phyloP scores from a whole-genome alignment of 441 rosid genomes.

The Pelargonium cotyledonis region DNA sequence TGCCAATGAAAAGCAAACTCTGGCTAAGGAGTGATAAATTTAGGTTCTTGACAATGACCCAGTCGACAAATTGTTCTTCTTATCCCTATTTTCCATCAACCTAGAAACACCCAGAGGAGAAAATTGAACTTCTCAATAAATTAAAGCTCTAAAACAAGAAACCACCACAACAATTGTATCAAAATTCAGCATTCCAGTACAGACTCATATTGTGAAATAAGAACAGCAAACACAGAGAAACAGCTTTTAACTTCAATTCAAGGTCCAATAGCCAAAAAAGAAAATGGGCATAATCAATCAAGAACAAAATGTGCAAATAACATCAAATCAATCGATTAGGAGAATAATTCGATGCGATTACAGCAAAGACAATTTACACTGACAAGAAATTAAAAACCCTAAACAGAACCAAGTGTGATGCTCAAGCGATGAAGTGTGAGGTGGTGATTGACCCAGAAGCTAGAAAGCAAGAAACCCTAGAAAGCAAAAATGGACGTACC shows the following conservation, averaged over 20 bases:
- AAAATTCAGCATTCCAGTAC: not conserved
- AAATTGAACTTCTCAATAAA: not conserved
- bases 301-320: too few species aligned
- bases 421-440: not conserved
- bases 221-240: not conserved
- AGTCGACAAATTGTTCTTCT: not conserved
- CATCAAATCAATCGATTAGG: not conserved
- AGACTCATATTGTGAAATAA: too few species aligned
- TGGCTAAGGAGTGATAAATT: slow-evolving; percentile 6
- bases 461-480: not conserved
- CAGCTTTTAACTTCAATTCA: not conserved
- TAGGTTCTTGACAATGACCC: slow-evolving; percentile 12
- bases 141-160: not conserved
- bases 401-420: not conserved
- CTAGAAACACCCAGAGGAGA: not conserved
- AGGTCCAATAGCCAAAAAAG: too few species aligned
- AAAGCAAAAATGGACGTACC: not conserved
- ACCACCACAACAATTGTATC: not conserved
- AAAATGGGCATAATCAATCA: too few species aligned
- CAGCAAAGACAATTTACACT: not conserved
- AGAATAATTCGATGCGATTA: not conserved
- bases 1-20: slow-evolving; percentile 7
- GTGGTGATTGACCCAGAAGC: not conserved
- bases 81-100: not conserved
- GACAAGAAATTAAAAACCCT: not conserved